phyloP scores from a whole-genome alignment of 805 yeast species.

The Lachancea sp. region DNA sequence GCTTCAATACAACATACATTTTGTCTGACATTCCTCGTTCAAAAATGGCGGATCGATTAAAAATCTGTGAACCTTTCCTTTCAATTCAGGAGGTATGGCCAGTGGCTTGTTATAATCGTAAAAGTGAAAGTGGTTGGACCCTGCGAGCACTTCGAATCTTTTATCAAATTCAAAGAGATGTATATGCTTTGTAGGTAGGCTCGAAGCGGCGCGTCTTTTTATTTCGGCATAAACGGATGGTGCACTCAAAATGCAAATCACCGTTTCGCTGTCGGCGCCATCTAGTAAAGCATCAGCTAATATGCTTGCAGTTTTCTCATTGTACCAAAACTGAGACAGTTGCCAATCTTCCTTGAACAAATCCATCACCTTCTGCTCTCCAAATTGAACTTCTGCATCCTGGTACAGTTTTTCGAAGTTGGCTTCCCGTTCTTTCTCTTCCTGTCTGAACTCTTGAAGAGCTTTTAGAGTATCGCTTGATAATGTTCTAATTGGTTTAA shows the following conservation, averaged over 20 bases:
- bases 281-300: slow-evolving; percentile 67
- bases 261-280: slow-evolving; percentile 68
- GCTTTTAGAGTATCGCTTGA: slow-evolving; percentile 49
- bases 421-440: slow-evolving; percentile 46
- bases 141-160: slow-evolving; percentile 70
- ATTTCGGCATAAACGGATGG: slow-evolving; percentile 90
- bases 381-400: slow-evolving; percentile 47
- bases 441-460: slow-evolving; percentile 55
- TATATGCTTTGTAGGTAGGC: slow-evolving; percentile 61
- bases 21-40: slow-evolving; percentile 73
- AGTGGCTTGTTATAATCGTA: slow-evolving; percentile 74
- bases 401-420: slow-evolving; percentile 49
- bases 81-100: slow-evolving; percentile 48
- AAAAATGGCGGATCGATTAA: slow-evolving; percentile 86
- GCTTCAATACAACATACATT: slow-evolving; percentile 32
- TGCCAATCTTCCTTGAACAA: slow-evolving; percentile 91
- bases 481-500: slow-evolving; percentile 21
- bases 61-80: slow-evolving; percentile 60
- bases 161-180: slow-evolving; percentile 74
- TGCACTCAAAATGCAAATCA: slow-evolving; percentile 74
- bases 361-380: slow-evolving; percentile 49
- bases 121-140: slow-evolving; percentile 54
- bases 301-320: slow-evolving; percentile 61
- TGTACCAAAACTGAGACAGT: slow-evolving; percentile 87
- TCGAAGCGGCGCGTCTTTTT: slow-evolving; percentile 42